These are phyloP conservation scores for Pseudocercospora fijiensis DNA, from an alignment of 2,329 filamentous ascomycete genomes.

Conservation along the genomic window DNA sequence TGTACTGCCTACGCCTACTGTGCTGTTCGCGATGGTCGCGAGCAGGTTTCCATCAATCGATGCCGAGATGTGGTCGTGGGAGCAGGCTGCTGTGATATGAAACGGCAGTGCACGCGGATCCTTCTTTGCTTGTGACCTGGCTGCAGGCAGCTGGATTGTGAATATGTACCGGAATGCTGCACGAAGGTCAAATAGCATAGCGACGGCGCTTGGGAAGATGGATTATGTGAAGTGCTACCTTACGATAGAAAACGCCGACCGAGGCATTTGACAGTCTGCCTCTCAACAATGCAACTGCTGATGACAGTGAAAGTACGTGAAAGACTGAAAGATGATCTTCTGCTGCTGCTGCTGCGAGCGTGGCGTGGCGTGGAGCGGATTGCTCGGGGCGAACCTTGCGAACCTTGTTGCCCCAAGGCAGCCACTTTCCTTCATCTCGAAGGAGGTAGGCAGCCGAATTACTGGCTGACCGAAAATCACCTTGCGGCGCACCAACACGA, in stretches of 20 bases:
- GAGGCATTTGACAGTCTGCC: background rate
- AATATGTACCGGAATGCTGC: slow-evolving; percentile 1
- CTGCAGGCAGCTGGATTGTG: slow-evolving; percentile 2
- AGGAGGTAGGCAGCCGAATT: background rate
- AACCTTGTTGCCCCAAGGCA: background rate
- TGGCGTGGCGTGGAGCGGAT: too few relatives aligned
- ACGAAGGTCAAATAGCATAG: slow-evolving; percentile 3
- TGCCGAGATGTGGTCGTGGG: background rate
- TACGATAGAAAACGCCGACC: background rate
- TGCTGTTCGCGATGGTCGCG: background rate
- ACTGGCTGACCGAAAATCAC: background rate
- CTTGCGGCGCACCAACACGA: background rate
- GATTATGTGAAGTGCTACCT: background rate
- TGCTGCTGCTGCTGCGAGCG: background rate
- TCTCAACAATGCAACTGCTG: background rate
- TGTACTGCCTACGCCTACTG: background rate
- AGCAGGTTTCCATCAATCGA: background rate
- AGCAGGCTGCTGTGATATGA: slow-evolving; percentile 5
- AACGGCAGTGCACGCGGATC: background rate
- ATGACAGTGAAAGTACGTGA: too few relatives aligned
- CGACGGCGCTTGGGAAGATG: background rate
- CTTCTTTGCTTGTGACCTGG: background rate
- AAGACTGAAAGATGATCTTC: background rate
- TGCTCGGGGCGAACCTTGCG: background rate
- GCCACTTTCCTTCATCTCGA: background rate